These are phyloP conservation scores for Fusarium chlamydosporum DNA, from an alignment of 2,329 filamentous ascomycete species.

Conservation along the genomic window DNA sequence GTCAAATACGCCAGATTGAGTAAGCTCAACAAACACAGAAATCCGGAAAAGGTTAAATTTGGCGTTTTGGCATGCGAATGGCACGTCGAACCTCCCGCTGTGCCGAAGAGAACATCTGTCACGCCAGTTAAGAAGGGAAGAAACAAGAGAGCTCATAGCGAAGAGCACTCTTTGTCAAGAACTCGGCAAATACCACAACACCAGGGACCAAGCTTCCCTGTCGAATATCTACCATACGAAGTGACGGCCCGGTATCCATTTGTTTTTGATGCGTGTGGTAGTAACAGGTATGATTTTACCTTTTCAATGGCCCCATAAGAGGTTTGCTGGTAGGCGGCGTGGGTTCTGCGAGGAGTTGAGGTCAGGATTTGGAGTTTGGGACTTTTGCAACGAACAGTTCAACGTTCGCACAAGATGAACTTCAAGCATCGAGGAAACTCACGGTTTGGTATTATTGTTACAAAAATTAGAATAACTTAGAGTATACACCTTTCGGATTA, in stretches of 20 bases:
- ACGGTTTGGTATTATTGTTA: constrained; percentile 12
- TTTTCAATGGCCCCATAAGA: constrained; percentile 41
- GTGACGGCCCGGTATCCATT: constrained; percentile 38
- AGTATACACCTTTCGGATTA: constrained; percentile 37
- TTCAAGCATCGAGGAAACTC: not conserved
- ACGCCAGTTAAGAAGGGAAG: constrained; percentile 47
- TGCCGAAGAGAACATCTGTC: constrained; percentile 19
- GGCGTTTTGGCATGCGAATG: constrained; percentile 61
- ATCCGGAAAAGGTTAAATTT: constrained; percentile 58
- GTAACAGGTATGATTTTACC: constrained; percentile 48
- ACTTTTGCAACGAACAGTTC: not conserved
- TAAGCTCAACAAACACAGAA: constrained; percentile 51
- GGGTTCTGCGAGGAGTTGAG: constrained; percentile 29
- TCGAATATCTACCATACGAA: constrained; percentile 12
- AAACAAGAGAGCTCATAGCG: constrained; percentile 49
- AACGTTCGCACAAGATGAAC: constrained; percentile 1
- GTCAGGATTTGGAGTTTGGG: constrained; percentile 12
- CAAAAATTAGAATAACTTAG: constrained; percentile 36
- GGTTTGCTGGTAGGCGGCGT: constrained; percentile 11
- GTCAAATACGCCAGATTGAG: constrained; percentile 56
- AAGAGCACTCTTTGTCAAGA: constrained; percentile 44
- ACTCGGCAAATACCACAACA: constrained; percentile 32
- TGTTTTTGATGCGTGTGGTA: constrained; percentile 43
- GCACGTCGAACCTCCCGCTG: constrained; percentile 48
- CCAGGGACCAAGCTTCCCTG: constrained; percentile 1